Evolutionary conservation across 495 filamentous ascomycete species (phyloP).

Genomic region (Chlorociboria aeruginascens): DNA sequence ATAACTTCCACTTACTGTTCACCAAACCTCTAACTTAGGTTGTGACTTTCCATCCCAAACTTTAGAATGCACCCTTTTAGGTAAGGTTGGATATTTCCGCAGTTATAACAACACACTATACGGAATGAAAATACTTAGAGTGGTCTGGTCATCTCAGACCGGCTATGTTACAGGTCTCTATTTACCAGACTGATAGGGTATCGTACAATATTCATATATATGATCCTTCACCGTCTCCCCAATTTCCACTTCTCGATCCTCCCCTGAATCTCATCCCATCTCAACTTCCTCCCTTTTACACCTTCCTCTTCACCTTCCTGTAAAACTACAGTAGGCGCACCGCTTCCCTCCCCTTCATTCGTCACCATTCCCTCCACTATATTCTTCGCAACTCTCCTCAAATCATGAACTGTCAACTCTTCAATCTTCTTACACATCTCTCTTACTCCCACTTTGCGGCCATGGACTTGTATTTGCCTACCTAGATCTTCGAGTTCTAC

Average conservation of each 20-base stretch:
- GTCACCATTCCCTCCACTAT: slow-evolving; percentile 67
- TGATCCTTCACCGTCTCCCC: slow-evolving; percentile 44
- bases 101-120: no score
- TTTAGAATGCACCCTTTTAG: no score
- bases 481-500: slow-evolving; percentile 97
- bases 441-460: slow-evolving; percentile 73
- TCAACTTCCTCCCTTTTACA: slow-evolving; percentile 41
- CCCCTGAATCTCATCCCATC: slow-evolving; percentile 86
- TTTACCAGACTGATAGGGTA: background rate
- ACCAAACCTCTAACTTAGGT: no score
- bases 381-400: slow-evolving; percentile 70
- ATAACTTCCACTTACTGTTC: no score
- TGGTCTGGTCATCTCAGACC: background rate
- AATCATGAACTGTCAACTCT: slow-evolving; percentile 63
- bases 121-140: no score
- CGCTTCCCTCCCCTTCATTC: slow-evolving; percentile 70
- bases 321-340: slow-evolving; percentile 87
- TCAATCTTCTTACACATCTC: slow-evolving; percentile 93
- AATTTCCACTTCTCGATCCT: slow-evolving; percentile 74
- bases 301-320: slow-evolving; percentile 61
- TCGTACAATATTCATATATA: slow-evolving; percentile 10
- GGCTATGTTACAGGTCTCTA: background rate
- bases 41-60: no score
- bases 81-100: no score
- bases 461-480: slow-evolving; percentile 90